Percentiles rank a stretch among this genome's conserved stretches.
phyloP scores from a whole-genome alignment of 257 asterid genomes.

The Solanum phureja region DNA sequence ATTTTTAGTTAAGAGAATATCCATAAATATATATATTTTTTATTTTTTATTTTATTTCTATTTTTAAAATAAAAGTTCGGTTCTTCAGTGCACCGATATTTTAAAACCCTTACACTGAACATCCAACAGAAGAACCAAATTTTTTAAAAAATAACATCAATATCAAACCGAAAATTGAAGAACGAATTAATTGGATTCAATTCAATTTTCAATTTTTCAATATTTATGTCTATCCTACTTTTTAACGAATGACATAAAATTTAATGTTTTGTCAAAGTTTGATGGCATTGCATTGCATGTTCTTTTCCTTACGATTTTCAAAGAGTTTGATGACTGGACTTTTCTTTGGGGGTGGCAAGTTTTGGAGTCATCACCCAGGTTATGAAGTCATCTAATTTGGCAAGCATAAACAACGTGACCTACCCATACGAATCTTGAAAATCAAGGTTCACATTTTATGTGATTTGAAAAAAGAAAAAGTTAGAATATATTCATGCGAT shows the following conservation, averaged over 20 bases:
- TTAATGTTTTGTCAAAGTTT: background rate
- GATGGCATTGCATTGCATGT: background rate
- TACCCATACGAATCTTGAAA: background rate
- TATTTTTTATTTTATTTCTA: too few species aligned
- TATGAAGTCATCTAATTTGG: background rate
- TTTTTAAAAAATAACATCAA: fast-evolving
- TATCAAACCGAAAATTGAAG: fast-evolving
- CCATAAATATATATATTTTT: too few species aligned
- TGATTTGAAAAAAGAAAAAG: background rate
- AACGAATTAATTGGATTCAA: too few species aligned
- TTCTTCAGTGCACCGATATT: background rate
- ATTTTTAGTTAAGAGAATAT: background rate
- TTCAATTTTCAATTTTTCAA: fast-evolving
- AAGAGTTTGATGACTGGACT: background rate
- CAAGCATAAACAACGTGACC: background rate
- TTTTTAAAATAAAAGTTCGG: background rate
- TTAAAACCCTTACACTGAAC: background rate
- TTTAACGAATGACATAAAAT: too few species aligned
- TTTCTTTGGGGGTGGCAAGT: background rate
- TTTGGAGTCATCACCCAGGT: background rate
- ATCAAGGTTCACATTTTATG: background rate
- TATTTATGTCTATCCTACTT: too few species aligned
- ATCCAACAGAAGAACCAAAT: background rate
- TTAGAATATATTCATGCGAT: too few species aligned
- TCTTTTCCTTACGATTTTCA: background rate